Evolutionary conservation across 768 basidiomycete genomes (phyloP).

Genomic region (Saitozyma podzolica): DNA sequence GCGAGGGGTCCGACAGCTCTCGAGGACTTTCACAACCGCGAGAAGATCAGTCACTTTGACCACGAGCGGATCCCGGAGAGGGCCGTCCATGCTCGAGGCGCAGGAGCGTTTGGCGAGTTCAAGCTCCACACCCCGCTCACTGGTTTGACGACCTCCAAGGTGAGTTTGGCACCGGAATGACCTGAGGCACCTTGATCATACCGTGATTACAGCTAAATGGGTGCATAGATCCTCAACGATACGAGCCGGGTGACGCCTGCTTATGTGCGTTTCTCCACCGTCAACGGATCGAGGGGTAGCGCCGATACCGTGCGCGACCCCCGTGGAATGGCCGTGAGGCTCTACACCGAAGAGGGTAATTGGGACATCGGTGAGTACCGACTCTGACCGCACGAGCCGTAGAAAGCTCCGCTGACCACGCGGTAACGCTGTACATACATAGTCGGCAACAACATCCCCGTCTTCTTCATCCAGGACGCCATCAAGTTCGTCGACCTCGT

Average conservation of each 20-base stretch:
- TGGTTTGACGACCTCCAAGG: constrained; percentile 67
- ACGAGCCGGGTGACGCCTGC: constrained; percentile 69
- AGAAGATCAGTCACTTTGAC: constrained; percentile 77
- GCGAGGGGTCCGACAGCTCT: constrained; percentile 68
- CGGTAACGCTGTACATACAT: background rate
- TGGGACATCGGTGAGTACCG: constrained; percentile 61
- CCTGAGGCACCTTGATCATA: constrained; percentile 9
- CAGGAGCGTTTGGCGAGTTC: constrained; percentile 75
- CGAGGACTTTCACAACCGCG: constrained; percentile 64
- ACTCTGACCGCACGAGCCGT: too few relatives aligned
- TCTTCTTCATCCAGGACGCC: constrained; percentile 53
- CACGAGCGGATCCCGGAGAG: constrained; percentile 90
- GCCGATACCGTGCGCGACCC: constrained; percentile 75
- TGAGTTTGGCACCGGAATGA: constrained; percentile 8
- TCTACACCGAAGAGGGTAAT: constrained; percentile 82
- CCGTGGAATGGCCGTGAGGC: constrained; percentile 79
- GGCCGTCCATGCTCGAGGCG: constrained; percentile 55
- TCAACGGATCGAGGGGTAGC: constrained; percentile 73
- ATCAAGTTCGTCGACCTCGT: constrained; percentile 84
- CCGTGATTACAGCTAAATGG: background rate
- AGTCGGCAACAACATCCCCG: constrained; percentile 44
- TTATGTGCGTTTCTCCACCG: constrained; percentile 83
- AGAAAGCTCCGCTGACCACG: too few relatives aligned
- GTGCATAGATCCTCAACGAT: constrained; percentile 61
- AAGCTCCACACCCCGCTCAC: constrained; percentile 69